Conservation (phyloP, 805 yeast species). For the Starmerella tilneyi region DNA sequence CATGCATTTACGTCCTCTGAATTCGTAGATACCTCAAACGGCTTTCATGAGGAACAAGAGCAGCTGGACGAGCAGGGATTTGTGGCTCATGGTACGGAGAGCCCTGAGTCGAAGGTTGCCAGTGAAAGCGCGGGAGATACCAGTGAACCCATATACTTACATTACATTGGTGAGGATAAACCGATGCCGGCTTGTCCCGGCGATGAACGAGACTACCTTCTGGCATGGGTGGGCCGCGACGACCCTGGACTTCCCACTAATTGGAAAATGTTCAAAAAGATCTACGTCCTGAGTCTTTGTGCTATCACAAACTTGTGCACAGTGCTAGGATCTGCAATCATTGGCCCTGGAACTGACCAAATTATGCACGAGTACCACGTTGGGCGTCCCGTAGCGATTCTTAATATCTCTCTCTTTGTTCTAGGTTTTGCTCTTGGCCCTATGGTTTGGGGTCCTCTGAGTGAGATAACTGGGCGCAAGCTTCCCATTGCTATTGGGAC, state of each 20-base stretch:
- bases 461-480: slow-evolving; percentile 65
- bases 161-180: neutral
- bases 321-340: slow-evolving; percentile 50
- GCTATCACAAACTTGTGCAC: slow-evolving; percentile 53
- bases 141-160: too few relatives aligned
- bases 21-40: too few relatives aligned
- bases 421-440: slow-evolving; percentile 91
- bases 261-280: slow-evolving; percentile 36
- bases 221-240: slow-evolving; percentile 25
- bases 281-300: slow-evolving; percentile 30
- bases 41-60: too few relatives aligned
- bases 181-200: slow-evolving; percentile 10
- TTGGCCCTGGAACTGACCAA: slow-evolving; percentile 42
- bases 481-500: slow-evolving; percentile 43
- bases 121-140: too few relatives aligned
- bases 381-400: slow-evolving; percentile 53
- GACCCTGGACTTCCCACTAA: slow-evolving; percentile 49
- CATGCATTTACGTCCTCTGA: too few relatives aligned
- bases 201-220: slow-evolving; percentile 13
- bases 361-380: slow-evolving; percentile 47
- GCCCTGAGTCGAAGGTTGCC: too few relatives aligned
- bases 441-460: slow-evolving; percentile 74
- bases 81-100: too few relatives aligned
- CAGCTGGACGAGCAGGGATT: too few relatives aligned
- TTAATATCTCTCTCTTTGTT: slow-evolving; percentile 71